These are phyloP conservation scores for Gastrodia elata DNA, from an alignment of 106 monocot species.

Conservation along the genomic window DNA sequence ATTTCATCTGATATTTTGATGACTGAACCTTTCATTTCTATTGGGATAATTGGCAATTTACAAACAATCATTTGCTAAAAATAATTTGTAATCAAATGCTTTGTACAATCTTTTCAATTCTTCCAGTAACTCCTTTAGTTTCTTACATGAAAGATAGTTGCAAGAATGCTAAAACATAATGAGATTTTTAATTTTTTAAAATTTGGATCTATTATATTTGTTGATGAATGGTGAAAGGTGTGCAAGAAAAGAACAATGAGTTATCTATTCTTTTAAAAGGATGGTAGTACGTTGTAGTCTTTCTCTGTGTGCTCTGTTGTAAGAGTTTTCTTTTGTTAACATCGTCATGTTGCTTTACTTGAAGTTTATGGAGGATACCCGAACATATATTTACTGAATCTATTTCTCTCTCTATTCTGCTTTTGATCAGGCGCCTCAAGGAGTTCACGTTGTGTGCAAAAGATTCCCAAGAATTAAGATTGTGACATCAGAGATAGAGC, in stretches of 20 bases:
- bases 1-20: background rate
- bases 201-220: too few relatives aligned
- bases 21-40: background rate
- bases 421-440: conserved; percentile 64
- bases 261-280: too few relatives aligned
- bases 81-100: background rate
- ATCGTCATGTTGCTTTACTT: background rate
- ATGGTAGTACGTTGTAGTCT: too few relatives aligned
- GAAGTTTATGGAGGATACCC: background rate
- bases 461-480: conserved; percentile 80
- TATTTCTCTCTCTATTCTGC: background rate
- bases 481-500: conserved; percentile 90
- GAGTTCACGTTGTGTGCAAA: conserved; percentile 79
- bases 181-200: too few relatives aligned
- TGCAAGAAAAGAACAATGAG: too few relatives aligned
- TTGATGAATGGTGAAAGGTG: too few relatives aligned
- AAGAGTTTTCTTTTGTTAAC: background rate
- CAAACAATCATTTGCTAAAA: background rate
- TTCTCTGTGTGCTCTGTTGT: background rate
- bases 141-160: too few relatives aligned
- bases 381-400: background rate
- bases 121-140: background rate
- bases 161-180: too few relatives aligned
- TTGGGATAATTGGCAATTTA: background rate
- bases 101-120: background rate